Conservation (phyloP, 2,329 filamentous ascomycete genomes). For the Penicillium psychrosexuale region DNA sequence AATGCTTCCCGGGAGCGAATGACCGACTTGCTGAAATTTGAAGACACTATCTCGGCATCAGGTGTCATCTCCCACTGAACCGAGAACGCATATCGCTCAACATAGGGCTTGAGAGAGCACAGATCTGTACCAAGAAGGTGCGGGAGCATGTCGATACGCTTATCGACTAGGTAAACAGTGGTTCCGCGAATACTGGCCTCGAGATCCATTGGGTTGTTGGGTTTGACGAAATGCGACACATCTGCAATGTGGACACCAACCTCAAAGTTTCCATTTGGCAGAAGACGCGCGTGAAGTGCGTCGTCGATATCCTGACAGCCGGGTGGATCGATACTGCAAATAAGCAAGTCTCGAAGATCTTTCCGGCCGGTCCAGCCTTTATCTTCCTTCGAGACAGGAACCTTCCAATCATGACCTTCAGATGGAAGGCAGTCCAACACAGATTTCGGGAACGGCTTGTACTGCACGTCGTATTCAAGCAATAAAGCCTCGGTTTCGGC, state of each 20-base stretch:
- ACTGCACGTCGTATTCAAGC: slow-evolving; percentile 95
- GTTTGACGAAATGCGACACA: slow-evolving; percentile 98
- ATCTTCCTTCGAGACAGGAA: slow-evolving; percentile 74
- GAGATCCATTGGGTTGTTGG: slow-evolving; percentile 93
- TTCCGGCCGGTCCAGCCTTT: slow-evolving; percentile 81
- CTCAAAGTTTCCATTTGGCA: slow-evolving; percentile 92
- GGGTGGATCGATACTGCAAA: slow-evolving; percentile 95
- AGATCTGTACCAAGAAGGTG: slow-evolving; percentile 93
- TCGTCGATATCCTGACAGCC: slow-evolving; percentile 99
- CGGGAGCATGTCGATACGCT: slow-evolving; percentile 98
- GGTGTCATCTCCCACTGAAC: slow-evolving; percentile 84
- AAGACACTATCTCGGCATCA: slow-evolving; percentile 77
- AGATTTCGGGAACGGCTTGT: slow-evolving; percentile 92
- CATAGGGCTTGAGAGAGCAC: slow-evolving; percentile 93
- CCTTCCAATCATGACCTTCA: slow-evolving; percentile 91
- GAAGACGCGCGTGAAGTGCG: slow-evolving; percentile 77
- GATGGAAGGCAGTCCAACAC: slow-evolving; percentile 88
- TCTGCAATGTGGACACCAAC: slow-evolving; percentile 98
- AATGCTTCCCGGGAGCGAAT: slow-evolving; percentile 96
- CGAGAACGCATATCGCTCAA: slow-evolving; percentile 89
- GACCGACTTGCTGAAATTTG: slow-evolving; percentile 94
- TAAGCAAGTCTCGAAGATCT: slow-evolving; percentile 79
- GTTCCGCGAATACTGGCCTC: slow-evolving; percentile 93
- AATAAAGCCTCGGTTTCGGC: slow-evolving; percentile 94
- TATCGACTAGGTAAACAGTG: slow-evolving; percentile 96